A percentile compares a stretch with the other conserved stretches of the same genome.
These are phyloP conservation scores for Nakazawaea wyomingensis DNA, from an alignment of 805 yeast genomes.

Conservation along the genomic window DNA sequence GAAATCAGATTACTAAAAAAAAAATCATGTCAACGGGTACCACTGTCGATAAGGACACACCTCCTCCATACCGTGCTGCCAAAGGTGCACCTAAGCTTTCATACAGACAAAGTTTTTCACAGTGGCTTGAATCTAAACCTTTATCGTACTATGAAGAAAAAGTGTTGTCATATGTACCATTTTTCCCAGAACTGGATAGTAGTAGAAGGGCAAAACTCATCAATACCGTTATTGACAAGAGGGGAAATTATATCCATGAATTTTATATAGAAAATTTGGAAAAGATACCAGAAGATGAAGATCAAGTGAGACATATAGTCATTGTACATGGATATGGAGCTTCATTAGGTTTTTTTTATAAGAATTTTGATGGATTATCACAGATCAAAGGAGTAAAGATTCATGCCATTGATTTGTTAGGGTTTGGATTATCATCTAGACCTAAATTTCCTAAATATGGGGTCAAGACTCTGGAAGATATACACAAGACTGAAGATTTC, in stretches of 20 bases:
- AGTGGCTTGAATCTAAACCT: slow-evolving; percentile 22
- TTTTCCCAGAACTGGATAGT: slow-evolving; percentile 50
- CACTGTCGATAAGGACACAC: not conserved
- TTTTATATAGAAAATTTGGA: slow-evolving; percentile 47
- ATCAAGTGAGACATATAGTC: slow-evolving; percentile 44
- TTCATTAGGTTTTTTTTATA: slow-evolving; percentile 73
- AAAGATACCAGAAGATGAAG: slow-evolving; percentile 12
- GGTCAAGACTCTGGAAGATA: slow-evolving; percentile 30
- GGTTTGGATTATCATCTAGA: slow-evolving; percentile 66
- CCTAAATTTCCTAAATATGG: slow-evolving; percentile 32
- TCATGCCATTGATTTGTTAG: slow-evolving; percentile 68
- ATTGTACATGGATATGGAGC: slow-evolving; percentile 93
- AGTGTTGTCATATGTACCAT: slow-evolving; percentile 54
- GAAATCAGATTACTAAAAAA: not conserved
- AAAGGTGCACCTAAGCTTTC: not conserved
- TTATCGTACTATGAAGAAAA: slow-evolving; percentile 27
- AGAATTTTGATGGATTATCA: slow-evolving; percentile 54
- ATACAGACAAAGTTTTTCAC: slow-evolving; percentile 21
- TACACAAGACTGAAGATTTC: slow-evolving; percentile 47
- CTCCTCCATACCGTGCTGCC: not conserved
- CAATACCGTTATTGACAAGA: slow-evolving; percentile 45
- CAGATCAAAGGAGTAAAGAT: slow-evolving; percentile 49
- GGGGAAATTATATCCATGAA: slow-evolving; percentile 63
- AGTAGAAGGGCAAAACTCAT: slow-evolving; percentile 38
- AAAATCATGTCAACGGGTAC: not conserved